Conservation (phyloP, 257 asterid genomes). For the Mitragyna speciosa region DNA sequence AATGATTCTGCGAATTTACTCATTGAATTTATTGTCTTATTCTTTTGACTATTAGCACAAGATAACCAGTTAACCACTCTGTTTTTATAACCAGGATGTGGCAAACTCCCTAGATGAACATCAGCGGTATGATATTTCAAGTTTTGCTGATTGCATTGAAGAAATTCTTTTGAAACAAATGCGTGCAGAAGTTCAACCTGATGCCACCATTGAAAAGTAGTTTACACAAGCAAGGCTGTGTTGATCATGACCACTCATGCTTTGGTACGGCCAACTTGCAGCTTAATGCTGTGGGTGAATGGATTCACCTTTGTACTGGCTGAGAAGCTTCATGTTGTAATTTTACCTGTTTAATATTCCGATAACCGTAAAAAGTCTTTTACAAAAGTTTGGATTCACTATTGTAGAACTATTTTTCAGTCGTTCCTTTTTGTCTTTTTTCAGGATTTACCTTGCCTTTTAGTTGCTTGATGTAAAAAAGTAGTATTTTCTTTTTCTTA, state of each 20-base stretch:
- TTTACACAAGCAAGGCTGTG: not conserved
- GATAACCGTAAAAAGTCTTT: no score
- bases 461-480: no score
- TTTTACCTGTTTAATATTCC: not conserved
- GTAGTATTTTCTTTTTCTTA: no score
- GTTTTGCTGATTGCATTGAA: constrained; percentile 56
- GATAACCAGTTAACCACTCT: not conserved
- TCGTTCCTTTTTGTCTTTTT: no score
- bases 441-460: no score
- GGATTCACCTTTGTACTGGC: not conserved
- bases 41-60: not conserved
- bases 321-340: not conserved
- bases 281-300: not conserved
- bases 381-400: no score
- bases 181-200: constrained; percentile 41
- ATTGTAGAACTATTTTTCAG: no score
- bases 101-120: constrained; percentile 50
- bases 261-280: not conserved
- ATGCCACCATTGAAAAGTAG: constrained; percentile 10
- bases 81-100: constrained; percentile 43
- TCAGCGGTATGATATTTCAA: constrained; percentile 47
- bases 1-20: not conserved
- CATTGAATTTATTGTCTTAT: not conserved
- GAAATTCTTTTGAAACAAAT: constrained; percentile 65
- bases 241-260: not conserved